These are phyloP conservation scores for Termitomyces titanicus DNA, from an alignment of 768 basidiomycete genomes.

Conservation along the genomic window DNA sequence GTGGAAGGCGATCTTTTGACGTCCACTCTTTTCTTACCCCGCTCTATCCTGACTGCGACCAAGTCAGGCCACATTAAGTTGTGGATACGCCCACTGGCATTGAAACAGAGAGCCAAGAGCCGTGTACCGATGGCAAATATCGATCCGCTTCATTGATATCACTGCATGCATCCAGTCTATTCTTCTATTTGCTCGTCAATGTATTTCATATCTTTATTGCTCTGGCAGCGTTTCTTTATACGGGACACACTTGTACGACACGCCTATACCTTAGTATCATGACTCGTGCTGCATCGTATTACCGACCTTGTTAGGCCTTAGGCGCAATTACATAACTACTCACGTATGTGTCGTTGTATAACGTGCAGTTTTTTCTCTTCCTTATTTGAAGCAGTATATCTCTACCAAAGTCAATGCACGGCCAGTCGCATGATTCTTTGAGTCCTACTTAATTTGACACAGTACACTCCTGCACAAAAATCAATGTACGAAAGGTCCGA, in stretches of 20 bases:
- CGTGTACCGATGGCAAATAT: slow-evolving; percentile 7
- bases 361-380: too few relatives aligned
- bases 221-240: neutral
- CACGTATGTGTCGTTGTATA: too few relatives aligned
- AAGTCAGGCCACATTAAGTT: slow-evolving; percentile 76
- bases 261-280: too few relatives aligned
- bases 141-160: slow-evolving; percentile 10
- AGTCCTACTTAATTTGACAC: too few relatives aligned
- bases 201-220: slow-evolving; percentile 4
- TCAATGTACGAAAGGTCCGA: too few relatives aligned
- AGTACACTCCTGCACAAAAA: too few relatives aligned
- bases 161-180: neutral
- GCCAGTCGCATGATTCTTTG: too few relatives aligned
- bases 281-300: too few relatives aligned
- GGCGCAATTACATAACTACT: too few relatives aligned
- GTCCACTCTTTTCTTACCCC: slow-evolving; percentile 71
- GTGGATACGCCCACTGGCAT: slow-evolving; percentile 76
- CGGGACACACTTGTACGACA: neutral
- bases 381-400: too few relatives aligned
- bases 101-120: slow-evolving; percentile 29
- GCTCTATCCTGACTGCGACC: slow-evolving; percentile 74
- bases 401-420: too few relatives aligned
- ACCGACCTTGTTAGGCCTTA: too few relatives aligned
- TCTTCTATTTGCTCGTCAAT: neutral
- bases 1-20: slow-evolving; percentile 80